Evolutionary conservation across 495 filamentous ascomycete genomes (phyloP), one percentile per base, ranked within the genome.

Genomic region (Filosporella fistucella): DNA sequence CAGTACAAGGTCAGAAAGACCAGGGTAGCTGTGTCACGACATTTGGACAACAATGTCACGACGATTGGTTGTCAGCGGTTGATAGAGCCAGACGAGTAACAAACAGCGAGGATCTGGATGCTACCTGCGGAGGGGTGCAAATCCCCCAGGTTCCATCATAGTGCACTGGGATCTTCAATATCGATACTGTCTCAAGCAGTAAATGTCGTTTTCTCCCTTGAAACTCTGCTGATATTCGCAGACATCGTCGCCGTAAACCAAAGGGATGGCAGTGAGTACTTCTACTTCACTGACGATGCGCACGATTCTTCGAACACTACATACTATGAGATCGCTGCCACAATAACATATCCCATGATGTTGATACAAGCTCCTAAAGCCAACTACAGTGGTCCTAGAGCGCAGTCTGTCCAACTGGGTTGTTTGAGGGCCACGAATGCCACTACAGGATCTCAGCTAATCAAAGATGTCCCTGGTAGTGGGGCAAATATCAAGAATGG

Each of bases 381-480:
- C 7, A 10, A 24, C n/a, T 2, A 3, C 23, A 35, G 2, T 4
- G 23, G 18, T 35, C 8, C 1, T 9, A 16, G 13, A 37, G 21
- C 20, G 6, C 28, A 2, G 21, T 3, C 3, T 16, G 33, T 13
- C n/a, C 4, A 18, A 11, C 20, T 38, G 32, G 29, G 22, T 3
- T 51, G 40, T 30, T 30, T 51, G 33, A 37, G 48, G 39, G 40
- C 48, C 14, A 44, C n/a, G 1, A 32, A 21, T 20, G 34, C 39
- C 2, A 51, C 21, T 13, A 8, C 6, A 8, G 48, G 48, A 23
- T 44, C 40, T 37, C 7, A 10, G 48, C 2, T 10, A 5, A 51
- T 51, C 39, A 33, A 28, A 1, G 14, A 32, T 38, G 40, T 51
- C n/a, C 48, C 48, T 13, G 48, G 48, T 26, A 41, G 21, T 36